A percentile compares a stretch with the other conserved stretches of the same genome.
Conservation (phyloP, 768 basidiomycete genomes). For the Rhizopogon sp. region DNA sequence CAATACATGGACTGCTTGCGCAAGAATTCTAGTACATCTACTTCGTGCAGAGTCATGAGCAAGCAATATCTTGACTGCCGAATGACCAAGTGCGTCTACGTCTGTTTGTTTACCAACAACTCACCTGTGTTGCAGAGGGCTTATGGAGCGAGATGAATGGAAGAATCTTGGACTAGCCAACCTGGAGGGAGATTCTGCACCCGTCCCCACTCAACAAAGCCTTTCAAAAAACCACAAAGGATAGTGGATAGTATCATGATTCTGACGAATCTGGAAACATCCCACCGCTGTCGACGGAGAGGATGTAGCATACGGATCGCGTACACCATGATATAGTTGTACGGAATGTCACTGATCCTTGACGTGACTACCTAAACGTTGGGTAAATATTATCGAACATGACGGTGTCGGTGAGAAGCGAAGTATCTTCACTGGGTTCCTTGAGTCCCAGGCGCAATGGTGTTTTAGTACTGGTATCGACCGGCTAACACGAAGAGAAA, state of each 20-base stretch:
- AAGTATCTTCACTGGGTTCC: no score
- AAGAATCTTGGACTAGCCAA: conserved; percentile 74
- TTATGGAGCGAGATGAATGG: conserved; percentile 89
- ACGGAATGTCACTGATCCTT: no score
- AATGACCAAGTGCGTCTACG: conserved; percentile 70
- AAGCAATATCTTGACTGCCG: conserved; percentile 82
- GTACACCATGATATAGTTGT: no score
- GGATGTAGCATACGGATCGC: no score
- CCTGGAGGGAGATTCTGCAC: conserved; percentile 21
- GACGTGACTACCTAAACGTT: no score
- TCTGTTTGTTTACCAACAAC: neutral
- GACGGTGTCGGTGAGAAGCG: no score
- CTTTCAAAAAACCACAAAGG: neutral
- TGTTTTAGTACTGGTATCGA: no score
- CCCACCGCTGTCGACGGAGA: no score
- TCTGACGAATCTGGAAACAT: neutral
- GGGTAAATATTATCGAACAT: no score
- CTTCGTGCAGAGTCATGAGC: conserved; percentile 68
- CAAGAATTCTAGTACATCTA: conserved; percentile 66
- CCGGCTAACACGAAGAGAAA: no score
- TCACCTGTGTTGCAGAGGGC: conserved; percentile 44
- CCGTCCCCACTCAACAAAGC: neutral
- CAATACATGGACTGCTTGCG: conserved; percentile 77
- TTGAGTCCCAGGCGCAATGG: no score
- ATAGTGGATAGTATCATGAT: neutral